Percentiles rank a stretch among this genome's conserved stretches.
Evolutionary conservation across 805 yeast species (phyloP).

Genomic region (Kodamaea kaohsiungensis): DNA sequence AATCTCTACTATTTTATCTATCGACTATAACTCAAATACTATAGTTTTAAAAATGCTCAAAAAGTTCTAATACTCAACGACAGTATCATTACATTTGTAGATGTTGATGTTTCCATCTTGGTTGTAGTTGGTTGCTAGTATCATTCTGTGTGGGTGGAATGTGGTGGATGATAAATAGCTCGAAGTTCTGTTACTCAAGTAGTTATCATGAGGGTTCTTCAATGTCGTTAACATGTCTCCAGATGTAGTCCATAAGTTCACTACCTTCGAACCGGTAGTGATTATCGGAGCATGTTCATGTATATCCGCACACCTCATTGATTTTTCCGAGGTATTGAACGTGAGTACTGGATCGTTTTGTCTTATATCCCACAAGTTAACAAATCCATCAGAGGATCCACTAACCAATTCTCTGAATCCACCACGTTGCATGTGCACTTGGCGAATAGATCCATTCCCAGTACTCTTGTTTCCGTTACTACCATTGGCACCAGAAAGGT

Average conservation of each 20-base stretch:
- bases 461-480: conserved; percentile 21
- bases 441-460: conserved; percentile 59
- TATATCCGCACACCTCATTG: conserved; percentile 66
- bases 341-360: conserved; percentile 65
- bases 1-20: neutral
- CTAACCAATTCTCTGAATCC: conserved; percentile 88
- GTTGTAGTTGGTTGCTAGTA: conserved; percentile 80
- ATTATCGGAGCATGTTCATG: conserved; percentile 97
- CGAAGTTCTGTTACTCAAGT: conserved; percentile 47
- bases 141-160: conserved; percentile 94
- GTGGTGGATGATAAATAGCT: conserved; percentile 64
- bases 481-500: conserved; percentile 18
- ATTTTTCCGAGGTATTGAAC: conserved; percentile 53
- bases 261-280: conserved; percentile 80
- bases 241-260: conserved; percentile 81
- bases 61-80: conserved; percentile 32
- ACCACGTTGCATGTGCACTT: conserved; percentile 94
- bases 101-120: conserved; percentile 74
- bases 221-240: conserved; percentile 73
- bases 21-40: neutral
- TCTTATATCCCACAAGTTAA: conserved; percentile 91
- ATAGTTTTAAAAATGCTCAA: neutral
- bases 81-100: conserved; percentile 44
- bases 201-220: conserved; percentile 46
- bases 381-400: conserved; percentile 79